Percentiles rank a stretch among this genome's conserved stretches.
phyloP scores from a whole-genome alignment of 306 rosid genomes.

The Prunus campanulata region DNA sequence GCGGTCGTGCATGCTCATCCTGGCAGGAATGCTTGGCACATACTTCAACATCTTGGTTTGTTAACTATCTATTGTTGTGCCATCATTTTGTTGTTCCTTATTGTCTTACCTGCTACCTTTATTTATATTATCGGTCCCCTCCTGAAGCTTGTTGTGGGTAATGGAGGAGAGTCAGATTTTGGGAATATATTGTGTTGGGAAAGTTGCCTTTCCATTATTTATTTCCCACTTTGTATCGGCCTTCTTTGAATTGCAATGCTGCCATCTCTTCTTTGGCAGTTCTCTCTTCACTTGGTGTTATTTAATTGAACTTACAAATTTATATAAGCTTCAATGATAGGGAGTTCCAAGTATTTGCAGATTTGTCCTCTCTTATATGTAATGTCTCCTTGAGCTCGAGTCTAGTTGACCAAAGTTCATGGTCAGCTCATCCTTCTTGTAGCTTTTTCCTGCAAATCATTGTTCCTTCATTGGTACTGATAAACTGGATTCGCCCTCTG shows the following conservation, averaged over 20 bases:
- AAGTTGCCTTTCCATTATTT: no score
- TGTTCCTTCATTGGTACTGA: not conserved
- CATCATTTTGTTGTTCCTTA: constrained; percentile 3
- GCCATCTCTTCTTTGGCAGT: not conserved
- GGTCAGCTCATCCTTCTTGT: not conserved
- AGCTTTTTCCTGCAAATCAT: not conserved
- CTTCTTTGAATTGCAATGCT: not conserved
- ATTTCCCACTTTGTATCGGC: not conserved
- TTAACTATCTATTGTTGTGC: constrained; percentile 33
- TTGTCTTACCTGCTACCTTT: not conserved
- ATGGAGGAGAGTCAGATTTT: not conserved
- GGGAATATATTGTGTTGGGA: not conserved
- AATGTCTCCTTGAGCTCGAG: not conserved
- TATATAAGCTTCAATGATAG: not conserved
- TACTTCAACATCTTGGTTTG: constrained; percentile 83
- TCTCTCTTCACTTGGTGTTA: not conserved
- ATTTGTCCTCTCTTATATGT: not conserved
- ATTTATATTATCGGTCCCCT: not conserved
- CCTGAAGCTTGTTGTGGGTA: not conserved
- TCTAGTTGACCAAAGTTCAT: not conserved
- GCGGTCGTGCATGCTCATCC: constrained; percentile 57
- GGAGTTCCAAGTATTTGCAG: not conserved
- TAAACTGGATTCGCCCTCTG: not conserved
- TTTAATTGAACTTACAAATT: not conserved
- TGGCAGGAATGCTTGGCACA: constrained; percentile 91